Evolutionary conservation across 2,329 filamentous ascomycete species (phyloP).

Genomic region (Xylariomycetidae sp.): DNA sequence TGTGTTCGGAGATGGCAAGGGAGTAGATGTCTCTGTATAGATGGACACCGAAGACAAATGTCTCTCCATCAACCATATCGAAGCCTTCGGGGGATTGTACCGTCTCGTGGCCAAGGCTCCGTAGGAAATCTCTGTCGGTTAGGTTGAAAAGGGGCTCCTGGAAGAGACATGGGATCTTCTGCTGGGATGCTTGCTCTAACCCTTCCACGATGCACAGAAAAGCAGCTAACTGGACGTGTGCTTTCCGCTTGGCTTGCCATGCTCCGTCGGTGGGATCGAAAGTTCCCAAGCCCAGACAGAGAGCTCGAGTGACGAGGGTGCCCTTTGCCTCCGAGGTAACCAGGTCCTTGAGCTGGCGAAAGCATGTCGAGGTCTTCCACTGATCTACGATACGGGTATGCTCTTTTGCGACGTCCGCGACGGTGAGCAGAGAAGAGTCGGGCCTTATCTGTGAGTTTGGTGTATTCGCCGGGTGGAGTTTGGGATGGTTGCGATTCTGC

Average conservation of each 20-base stretch:
- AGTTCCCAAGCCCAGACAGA: conserved; percentile 52
- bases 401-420: conserved; percentile 18
- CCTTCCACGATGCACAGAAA: conserved; percentile 42
- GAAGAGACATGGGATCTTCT: conserved; percentile 40
- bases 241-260: conserved; percentile 39
- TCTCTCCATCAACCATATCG: conserved; percentile 38
- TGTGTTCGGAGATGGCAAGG: conserved; percentile 37
- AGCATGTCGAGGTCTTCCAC: conserved; percentile 25
- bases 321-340: conserved; percentile 21
- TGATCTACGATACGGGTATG: conserved; percentile 16
- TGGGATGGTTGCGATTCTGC: too few species aligned
- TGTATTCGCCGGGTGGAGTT: too few species aligned
- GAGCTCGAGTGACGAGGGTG: conserved; percentile 33
- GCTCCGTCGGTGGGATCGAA: conserved; percentile 47
- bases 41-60: conserved; percentile 60
- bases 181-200: conserved; percentile 10
- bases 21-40: conserved; percentile 52
- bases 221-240: conserved; percentile 49
- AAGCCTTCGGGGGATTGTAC: conserved; percentile 51
- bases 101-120: conserved; percentile 48
- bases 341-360: conserved; percentile 28
- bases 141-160: conserved; percentile 51
- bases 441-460: conserved; percentile 1
- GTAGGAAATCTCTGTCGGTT: conserved; percentile 47
- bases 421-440: conserved; percentile 13